These are phyloP conservation scores for Conticribra weissflogii DNA, from an alignment of 108 stramenopile species.

Conservation along the genomic window DNA sequence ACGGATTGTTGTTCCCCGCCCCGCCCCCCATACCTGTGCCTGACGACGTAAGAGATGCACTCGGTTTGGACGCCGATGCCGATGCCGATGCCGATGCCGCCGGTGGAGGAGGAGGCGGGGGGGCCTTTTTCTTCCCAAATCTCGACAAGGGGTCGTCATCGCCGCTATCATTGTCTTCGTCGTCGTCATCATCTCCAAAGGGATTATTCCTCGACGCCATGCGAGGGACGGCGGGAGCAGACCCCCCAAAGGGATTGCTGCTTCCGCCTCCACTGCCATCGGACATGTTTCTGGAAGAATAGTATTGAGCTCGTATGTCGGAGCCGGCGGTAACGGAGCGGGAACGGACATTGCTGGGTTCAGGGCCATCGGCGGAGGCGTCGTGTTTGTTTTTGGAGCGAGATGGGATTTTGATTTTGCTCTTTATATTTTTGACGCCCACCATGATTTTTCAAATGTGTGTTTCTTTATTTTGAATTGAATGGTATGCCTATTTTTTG, in stretches of 20 bases:
- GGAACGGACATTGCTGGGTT: too few relatives aligned
- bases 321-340: neutral
- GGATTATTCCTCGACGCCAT: slow-evolving; percentile 19
- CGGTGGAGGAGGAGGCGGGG: slow-evolving; percentile 6
- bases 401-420: too few relatives aligned
- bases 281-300: slow-evolving; percentile 1
- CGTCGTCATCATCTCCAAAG: slow-evolving; percentile 31
- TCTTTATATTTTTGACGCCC: too few relatives aligned
- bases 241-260: too few relatives aligned
- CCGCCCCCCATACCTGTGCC: neutral
- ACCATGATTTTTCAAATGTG: too few relatives aligned
- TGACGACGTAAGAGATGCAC: slow-evolving; percentile 5
- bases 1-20: neutral
- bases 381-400: too few relatives aligned
- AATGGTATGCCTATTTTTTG: too few relatives aligned
- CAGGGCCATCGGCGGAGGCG: too few relatives aligned
- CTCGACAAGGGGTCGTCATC: slow-evolving; percentile 20
- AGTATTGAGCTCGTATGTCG: slow-evolving; percentile 16
- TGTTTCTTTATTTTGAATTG: too few relatives aligned
- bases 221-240: too few relatives aligned
- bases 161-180: slow-evolving; percentile 10
- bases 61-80: neutral
- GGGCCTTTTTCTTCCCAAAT: slow-evolving; percentile 16
- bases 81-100: neutral
- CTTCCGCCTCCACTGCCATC: neutral